Conservation (phyloP, 805 yeast species). For the Cyberlindnera meyerae region DNA sequence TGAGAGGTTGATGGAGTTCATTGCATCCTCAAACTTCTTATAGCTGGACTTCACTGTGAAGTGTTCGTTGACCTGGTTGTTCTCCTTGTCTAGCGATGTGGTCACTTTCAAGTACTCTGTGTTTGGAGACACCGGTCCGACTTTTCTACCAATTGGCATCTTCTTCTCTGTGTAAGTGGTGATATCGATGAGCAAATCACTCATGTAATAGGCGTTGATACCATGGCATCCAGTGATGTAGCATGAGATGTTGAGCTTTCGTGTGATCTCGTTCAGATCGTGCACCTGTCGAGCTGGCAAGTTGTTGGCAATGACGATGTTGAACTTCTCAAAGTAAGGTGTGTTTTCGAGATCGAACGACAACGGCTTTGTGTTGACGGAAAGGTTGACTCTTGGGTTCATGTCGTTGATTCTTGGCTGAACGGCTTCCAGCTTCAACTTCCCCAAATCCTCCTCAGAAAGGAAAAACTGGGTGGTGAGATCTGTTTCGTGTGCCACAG, state of each 20-base stretch:
- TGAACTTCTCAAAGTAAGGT: slow-evolving; percentile 49
- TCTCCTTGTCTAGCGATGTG: slow-evolving; percentile 28
- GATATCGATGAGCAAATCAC: slow-evolving; percentile 66
- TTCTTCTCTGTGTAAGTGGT: slow-evolving; percentile 49
- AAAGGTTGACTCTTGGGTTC: slow-evolving; percentile 71
- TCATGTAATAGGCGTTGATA: slow-evolving; percentile 73
- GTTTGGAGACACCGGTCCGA: slow-evolving; percentile 44
- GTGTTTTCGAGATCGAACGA: slow-evolving; percentile 16
- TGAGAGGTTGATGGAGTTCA: slow-evolving; percentile 24
- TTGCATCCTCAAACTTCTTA: slow-evolving; percentile 32
- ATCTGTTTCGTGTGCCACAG: slow-evolving; percentile 53
- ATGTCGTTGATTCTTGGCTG: slow-evolving; percentile 57
- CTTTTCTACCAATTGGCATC: slow-evolving; percentile 42
- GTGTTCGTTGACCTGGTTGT: slow-evolving; percentile 33
- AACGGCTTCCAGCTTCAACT: slow-evolving; percentile 49
- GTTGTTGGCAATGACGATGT: slow-evolving; percentile 75
- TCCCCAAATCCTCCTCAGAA: slow-evolving; percentile 50
- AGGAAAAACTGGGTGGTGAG: slow-evolving; percentile 73
- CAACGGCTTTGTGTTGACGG: slow-evolving; percentile 33
- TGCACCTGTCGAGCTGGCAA: slow-evolving; percentile 37
- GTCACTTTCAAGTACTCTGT: slow-evolving; percentile 39
- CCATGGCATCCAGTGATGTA: slow-evolving; percentile 73
- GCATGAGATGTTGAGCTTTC: slow-evolving; percentile 56
- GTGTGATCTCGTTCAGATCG: slow-evolving; percentile 49
- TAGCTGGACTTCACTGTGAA: slow-evolving; percentile 35